phyloP scores from a whole-genome alignment of 805 yeast genomes.

The Metschnikowia picachoensis region DNA sequence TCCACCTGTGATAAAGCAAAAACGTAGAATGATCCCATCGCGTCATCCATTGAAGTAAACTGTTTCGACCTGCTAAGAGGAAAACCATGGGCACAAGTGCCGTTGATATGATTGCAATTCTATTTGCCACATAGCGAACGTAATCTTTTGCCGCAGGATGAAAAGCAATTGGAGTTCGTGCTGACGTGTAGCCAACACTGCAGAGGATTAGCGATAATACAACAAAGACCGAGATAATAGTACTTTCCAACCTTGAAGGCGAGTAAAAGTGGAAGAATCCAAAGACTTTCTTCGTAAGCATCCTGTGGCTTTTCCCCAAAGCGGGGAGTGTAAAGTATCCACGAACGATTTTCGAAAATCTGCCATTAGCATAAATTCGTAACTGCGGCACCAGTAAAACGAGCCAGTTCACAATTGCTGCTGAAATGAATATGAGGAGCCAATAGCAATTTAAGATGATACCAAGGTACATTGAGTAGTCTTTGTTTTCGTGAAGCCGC shows the following conservation, averaged over 20 bases:
- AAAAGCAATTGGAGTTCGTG: background rate
- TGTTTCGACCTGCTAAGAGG: slow-evolving; percentile 67
- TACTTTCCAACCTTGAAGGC: slow-evolving; percentile 5
- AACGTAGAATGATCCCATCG: slow-evolving; percentile 63
- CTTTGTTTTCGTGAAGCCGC: slow-evolving; percentile 1
- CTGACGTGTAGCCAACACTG: background rate
- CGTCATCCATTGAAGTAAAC: slow-evolving; percentile 54
- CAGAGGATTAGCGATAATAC: background rate
- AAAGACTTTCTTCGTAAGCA: background rate
- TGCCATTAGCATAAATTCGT: slow-evolving; percentile 1
- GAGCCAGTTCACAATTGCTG: slow-evolving; percentile 3
- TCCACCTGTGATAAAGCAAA: slow-evolving; percentile 61
- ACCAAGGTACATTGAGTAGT: slow-evolving; percentile 19
- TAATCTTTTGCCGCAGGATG: background rate
- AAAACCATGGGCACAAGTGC: slow-evolving; percentile 50
- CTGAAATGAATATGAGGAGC: slow-evolving; percentile 1
- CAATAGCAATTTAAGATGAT: slow-evolving; percentile 7
- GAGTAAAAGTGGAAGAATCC: slow-evolving; percentile 3
- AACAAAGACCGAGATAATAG: background rate
- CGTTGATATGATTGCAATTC: slow-evolving; percentile 48
- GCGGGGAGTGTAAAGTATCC: slow-evolving; percentile 7
- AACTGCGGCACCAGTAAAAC: slow-evolving; percentile 1
- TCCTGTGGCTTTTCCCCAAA: slow-evolving; percentile 15
- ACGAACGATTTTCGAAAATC: background rate
- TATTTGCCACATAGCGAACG: slow-evolving; percentile 39